These are phyloP conservation scores for Ceratocystiopsis brevicomis DNA, from an alignment of 2,329 filamentous ascomycete genomes.

Conservation along the genomic window DNA sequence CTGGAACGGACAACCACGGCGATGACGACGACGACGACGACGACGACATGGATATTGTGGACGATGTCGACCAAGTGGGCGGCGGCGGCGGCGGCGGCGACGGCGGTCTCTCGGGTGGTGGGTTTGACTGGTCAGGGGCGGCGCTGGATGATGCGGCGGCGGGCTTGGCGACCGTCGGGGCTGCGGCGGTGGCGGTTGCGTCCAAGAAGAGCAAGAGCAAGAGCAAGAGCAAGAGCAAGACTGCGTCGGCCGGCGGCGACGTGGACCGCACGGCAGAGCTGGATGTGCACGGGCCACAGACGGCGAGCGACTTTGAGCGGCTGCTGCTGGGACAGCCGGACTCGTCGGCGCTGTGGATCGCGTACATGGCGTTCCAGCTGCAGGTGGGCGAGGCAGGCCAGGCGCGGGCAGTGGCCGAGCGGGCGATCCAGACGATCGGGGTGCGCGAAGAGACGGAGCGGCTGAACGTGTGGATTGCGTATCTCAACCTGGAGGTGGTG, in stretches of 20 bases:
- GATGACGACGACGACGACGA: constrained; percentile 19
- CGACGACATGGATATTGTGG: background rate
- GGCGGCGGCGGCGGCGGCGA: constrained; percentile 14
- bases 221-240: constrained; percentile 63
- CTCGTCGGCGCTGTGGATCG: constrained; percentile 83
- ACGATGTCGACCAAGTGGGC: constrained; percentile 9
- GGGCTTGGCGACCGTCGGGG: background rate
- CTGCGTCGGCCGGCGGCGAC: constrained; percentile 57
- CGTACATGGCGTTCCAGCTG: constrained; percentile 98
- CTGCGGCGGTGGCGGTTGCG: background rate
- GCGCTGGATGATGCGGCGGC: constrained; percentile 24
- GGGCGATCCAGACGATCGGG: constrained; percentile 78
- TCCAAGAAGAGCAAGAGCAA: constrained; percentile 21
- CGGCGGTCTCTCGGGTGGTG: constrained; percentile 47
- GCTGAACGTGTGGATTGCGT: constrained; percentile 84
- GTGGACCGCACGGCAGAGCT: constrained; percentile 85
- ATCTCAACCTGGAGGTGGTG: constrained; percentile 82
- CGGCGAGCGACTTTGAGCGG: constrained; percentile 80
- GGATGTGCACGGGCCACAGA: constrained; percentile 73
- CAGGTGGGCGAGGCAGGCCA: constrained; percentile 76
- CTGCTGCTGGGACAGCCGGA: constrained; percentile 82
- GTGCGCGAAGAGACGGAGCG: constrained; percentile 84
- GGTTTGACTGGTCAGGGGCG: constrained; percentile 76
- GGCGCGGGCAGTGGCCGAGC: constrained; percentile 74
- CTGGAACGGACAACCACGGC: constrained; percentile 24